Evolutionary conservation across 352 stramenopile genomes (phyloP), one percentile per base, ranked within the genome.

Genomic region (Phytophthora aleatoria): DNA sequence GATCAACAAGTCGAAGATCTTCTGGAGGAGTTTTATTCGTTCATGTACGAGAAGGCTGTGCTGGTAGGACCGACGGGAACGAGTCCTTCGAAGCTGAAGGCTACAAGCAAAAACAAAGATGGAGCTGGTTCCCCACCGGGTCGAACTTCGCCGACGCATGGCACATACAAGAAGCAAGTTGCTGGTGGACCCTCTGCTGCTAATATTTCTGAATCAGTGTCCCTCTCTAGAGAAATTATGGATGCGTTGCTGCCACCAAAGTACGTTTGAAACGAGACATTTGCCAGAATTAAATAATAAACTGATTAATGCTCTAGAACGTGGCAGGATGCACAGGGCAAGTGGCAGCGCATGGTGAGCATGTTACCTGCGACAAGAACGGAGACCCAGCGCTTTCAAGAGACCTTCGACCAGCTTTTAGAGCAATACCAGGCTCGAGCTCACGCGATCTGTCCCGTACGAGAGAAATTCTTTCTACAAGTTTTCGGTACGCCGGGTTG

Each of bases 381-480:
- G 3, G 74, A 91, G 11, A 83, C 85, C 8, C 26, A 81, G 26
- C 71, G 67, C 12, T 71, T 93, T 8, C 71, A 89, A 54, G 66
- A 73, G 44, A 48, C 67, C 5, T 75, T 93, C 24, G 64, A 67
- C 16, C 53, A 73, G 12, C 66, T 90, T 7, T 58, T 93, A 15
- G 60, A 76, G 8, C 66, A 71, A 11, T 73, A 79, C 33, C 82
- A 93, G 51, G 82, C 84, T 6, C 76, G 82, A 28, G 69, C 79
- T 8, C 74, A 79, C 26, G 80, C 80, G 38, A 89, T 93, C 28
- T 93, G 84, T 39, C 78, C 77, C 12, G 79, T 91, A 12, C 73
- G 84, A 50, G 84, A 93, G 60, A 87, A 90, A 39, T 74, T 89
- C 38, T 90, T 90, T 33, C 73, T 89, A n/a, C 82, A 91, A 35